phyloP scores from a whole-genome alignment of 306 rosid species.

The Ormosia emarginata region DNA sequence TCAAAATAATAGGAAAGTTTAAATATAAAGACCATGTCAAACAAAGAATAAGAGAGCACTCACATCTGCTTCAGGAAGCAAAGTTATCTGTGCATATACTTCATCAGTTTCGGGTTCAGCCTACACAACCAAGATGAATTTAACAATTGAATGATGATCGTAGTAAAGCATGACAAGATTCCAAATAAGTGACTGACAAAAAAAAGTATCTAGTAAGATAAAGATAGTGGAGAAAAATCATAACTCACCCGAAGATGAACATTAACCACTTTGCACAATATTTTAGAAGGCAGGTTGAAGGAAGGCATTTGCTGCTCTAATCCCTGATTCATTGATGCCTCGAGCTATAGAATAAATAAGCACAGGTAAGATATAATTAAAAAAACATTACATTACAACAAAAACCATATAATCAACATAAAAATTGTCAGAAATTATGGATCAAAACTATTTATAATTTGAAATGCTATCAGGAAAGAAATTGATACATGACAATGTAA shows the following conservation, averaged over 20 bases:
- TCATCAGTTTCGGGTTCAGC: slow-evolving; percentile 97
- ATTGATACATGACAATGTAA: background rate
- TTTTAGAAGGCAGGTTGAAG: slow-evolving; percentile 83
- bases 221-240: slow-evolving; percentile 12
- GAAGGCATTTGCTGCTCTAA: slow-evolving; percentile 96
- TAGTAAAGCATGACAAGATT: slow-evolving; percentile 1
- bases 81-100: slow-evolving; percentile 90
- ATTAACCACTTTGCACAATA: slow-evolving; percentile 87
- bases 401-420: background rate
- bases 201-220: background rate
- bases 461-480: background rate
- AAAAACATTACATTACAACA: background rate
- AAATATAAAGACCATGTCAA: background rate
- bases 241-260: slow-evolving; percentile 78
- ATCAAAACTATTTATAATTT: slow-evolving; percentile 3
- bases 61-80: slow-evolving; percentile 83
- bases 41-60: slow-evolving; percentile 28
- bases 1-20: background rate
- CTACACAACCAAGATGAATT: slow-evolving; percentile 44
- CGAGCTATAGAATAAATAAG: slow-evolving; percentile 53
- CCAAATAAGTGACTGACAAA: background rate
- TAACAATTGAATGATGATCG: slow-evolving; percentile 4
- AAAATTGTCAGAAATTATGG: background rate
- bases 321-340: slow-evolving; percentile 97
- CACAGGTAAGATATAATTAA: slow-evolving; percentile 1